Base-by-base conservation (phyloP, 768 basidiomycete genomes). In the Leccinellum albellum region DNA sequence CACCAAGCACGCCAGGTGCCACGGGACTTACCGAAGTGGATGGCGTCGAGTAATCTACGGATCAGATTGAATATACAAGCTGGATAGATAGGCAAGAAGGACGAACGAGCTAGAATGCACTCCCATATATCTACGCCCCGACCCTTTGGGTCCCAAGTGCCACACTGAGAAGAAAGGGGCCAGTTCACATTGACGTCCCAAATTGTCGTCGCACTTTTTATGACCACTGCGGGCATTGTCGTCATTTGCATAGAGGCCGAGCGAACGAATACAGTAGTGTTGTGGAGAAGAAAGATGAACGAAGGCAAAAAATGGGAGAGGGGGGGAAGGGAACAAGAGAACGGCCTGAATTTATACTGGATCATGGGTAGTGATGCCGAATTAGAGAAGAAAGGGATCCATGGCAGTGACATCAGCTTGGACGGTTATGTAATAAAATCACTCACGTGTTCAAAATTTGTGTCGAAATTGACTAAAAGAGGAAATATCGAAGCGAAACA, bases 121-220 rank as follows among this genome's bases (percentile, higher is more conserved):
- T 89, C 87, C 87, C 87, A 89, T 54, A 89, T 80, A 55, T 88
- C 85, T 42, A 89, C 88, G 26, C 85, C 82, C 40, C 82, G 80
- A 52, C 82, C 78, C 70, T 78, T 80, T 23, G 81, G 72, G 71
- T 89, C 84, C 87, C 87, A 89, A 14, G 85, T 78, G 54, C 83
- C 83, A 69, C 88, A 89, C 66, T 89, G 88, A 58, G 82, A 82
- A 68, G 81, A 78, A 45, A 84, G 61, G 23, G 77, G 63, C 87
- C 87, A 89, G 69, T 84, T 75, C 42, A 85, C 75, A 67, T 86
- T 84, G 65, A 78, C 64, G 68, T 88, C 87, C 87, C 87, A 89
- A 37, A 87, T 83, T 54, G 83, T 76, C 2, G 87, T 89, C 23
- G 85, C 83, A 64, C 85, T 84, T 65, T 78, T 79, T 54, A 87